Evolutionary conservation across 352 stramenopile genomes (phyloP).

Genomic region (Phytophthora foliorum): DNA sequence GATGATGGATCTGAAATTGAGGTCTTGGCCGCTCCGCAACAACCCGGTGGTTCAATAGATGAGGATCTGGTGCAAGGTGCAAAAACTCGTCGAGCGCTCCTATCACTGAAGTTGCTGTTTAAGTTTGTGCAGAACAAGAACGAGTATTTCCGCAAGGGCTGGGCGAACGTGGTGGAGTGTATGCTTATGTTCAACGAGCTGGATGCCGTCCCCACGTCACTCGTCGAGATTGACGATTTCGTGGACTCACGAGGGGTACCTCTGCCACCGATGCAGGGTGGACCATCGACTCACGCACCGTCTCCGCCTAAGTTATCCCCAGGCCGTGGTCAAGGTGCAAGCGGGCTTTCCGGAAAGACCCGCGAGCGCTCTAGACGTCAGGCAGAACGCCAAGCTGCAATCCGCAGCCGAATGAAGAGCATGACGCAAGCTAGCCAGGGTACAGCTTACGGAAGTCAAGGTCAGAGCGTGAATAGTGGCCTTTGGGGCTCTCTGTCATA

Average conservation of each 20-base stretch:
- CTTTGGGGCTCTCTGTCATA: constrained; percentile 88
- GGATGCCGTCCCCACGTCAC: constrained; percentile 82
- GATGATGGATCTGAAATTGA: constrained; percentile 59
- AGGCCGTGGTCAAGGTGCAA: constrained; percentile 42
- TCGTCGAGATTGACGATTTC: constrained; percentile 93
- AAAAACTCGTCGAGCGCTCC: constrained; percentile 79
- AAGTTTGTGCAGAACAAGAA: constrained; percentile 87
- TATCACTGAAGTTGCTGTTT: constrained; percentile 86
- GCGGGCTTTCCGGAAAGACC: constrained; percentile 81
- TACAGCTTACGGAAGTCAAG: constrained; percentile 52
- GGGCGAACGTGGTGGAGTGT: constrained; percentile 85
- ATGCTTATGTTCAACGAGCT: constrained; percentile 92
- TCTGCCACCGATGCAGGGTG: constrained; percentile 77
- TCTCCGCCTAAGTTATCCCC: constrained; percentile 47
- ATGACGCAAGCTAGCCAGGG: constrained; percentile 70
- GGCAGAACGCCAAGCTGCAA: constrained; percentile 82
- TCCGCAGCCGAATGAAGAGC: constrained; percentile 84
- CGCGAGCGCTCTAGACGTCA: constrained; percentile 81
- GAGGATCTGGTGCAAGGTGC: constrained; percentile 73
- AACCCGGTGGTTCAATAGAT: constrained; percentile 30
- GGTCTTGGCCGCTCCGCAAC: constrained; percentile 32
- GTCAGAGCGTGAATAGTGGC: constrained; percentile 47
- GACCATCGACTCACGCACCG: constrained; percentile 22
- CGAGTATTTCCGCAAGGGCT: constrained; percentile 83
- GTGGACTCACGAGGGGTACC: constrained; percentile 86